A percentile compares a stretch with the other conserved stretches of the same genome.
phyloP scores from a whole-genome alignment of 352 stramenopile species.

The Phytophthora litchii region DNA sequence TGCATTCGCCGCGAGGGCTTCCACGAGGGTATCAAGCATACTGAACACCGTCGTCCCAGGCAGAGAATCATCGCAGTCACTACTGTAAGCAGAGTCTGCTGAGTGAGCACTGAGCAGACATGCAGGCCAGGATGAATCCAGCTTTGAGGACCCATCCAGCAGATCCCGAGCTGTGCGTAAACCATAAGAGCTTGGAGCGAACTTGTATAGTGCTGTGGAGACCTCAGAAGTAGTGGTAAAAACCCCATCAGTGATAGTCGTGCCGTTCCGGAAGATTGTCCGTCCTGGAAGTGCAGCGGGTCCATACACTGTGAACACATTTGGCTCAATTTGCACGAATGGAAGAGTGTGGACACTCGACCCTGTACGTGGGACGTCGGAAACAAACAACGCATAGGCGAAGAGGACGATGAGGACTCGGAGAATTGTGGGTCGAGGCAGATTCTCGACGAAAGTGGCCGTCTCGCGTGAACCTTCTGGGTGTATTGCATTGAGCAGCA shows the following conservation, averaged over 20 bases:
- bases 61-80: conserved; percentile 30
- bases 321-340: conserved; percentile 54
- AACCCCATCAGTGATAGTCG: conserved; percentile 9
- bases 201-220: conserved; percentile 46
- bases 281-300: conserved; percentile 38
- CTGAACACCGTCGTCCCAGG: conserved; percentile 34
- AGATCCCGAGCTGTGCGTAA: conserved; percentile 46
- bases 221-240: conserved; percentile 15
- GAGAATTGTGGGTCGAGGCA: conserved; percentile 23
- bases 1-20: conserved; percentile 42
- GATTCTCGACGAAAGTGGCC: conserved; percentile 17
- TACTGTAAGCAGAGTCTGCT: conserved; percentile 33
- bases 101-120: conserved; percentile 35
- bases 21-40: conserved; percentile 53
- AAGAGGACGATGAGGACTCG: conserved; percentile 45
- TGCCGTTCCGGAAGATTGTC: conserved; percentile 34
- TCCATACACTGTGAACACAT: conserved; percentile 55
- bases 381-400: conserved; percentile 52
- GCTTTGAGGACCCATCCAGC: conserved; percentile 16
- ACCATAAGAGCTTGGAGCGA: conserved; percentile 49
- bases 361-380: conserved; percentile 44
- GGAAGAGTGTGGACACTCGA: conserved; percentile 46
- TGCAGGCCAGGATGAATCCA: conserved; percentile 20
- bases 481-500: conserved; percentile 30
- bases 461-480: conserved; percentile 21